Evolutionary conservation across 495 filamentous ascomycete species (phyloP).

Genomic region (Tuber borchii): DNA sequence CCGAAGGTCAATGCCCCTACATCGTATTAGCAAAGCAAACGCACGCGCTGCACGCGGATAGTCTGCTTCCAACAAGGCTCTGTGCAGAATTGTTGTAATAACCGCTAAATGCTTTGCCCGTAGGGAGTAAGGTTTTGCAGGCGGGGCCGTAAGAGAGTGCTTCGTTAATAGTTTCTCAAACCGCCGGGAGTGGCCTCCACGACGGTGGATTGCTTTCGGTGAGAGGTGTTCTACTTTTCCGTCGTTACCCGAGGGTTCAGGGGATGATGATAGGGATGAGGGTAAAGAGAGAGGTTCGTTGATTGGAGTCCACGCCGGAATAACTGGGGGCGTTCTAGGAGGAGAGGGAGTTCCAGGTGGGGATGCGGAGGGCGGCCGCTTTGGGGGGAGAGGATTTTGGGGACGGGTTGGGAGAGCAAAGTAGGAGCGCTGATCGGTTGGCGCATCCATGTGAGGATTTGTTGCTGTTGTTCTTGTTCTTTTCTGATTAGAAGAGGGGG

Average conservation of each 20-base stretch:
- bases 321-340: neutral
- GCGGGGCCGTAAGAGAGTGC: slow-evolving; percentile 24
- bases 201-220: slow-evolving; percentile 9
- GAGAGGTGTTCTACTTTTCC: neutral
- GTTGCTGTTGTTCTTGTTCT: neutral
- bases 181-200: slow-evolving; percentile 15
- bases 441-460: neutral
- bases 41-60: slow-evolving; percentile 30
- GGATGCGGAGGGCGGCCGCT: slow-evolving; percentile 11
- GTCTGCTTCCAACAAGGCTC: slow-evolving; percentile 25
- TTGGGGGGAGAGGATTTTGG: neutral
- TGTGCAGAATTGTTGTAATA: slow-evolving; percentile 32
- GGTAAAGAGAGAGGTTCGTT: slow-evolving; percentile 8
- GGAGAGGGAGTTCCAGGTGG: slow-evolving; percentile 7
- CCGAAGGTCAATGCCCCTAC: slow-evolving; percentile 31
- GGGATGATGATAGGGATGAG: neutral
- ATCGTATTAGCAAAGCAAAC: slow-evolving; percentile 29
- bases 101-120: slow-evolving; percentile 24
- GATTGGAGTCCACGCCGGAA: slow-evolving; percentile 4
- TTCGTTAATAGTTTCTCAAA: slow-evolving; percentile 14
- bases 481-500: neutral
- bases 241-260: neutral
- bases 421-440: slow-evolving; percentile 22
- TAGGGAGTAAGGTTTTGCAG: slow-evolving; percentile 8
- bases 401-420: slow-evolving; percentile 18